Base-by-base conservation (phyloP, 2,329 filamentous ascomycete genomes). In the Aspergillus unguis region DNA sequence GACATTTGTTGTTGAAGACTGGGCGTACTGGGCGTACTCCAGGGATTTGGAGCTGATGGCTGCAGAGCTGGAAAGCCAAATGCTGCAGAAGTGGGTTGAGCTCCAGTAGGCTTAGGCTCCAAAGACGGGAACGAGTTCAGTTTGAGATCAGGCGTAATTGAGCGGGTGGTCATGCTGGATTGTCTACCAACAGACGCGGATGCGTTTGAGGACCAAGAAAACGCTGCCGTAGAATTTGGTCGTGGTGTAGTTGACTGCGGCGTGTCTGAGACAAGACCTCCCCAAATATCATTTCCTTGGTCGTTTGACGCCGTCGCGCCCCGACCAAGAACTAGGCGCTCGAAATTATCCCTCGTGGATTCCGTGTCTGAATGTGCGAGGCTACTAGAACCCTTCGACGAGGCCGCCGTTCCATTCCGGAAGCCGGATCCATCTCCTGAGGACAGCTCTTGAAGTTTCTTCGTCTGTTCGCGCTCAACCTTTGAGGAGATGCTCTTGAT, bases 381-480 rank as follows among this genome's bases (percentile, higher is more conserved):
- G 35, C 61, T 63, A 31, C 48, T 62, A 7, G 61, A 53, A 8
- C 60, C 58, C 41, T 60, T 64, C 8, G 66, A 66, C 48, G 65
- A 58, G 50, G 58, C 59, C 27, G 60, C 54, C 6, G 58, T 59
- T 9, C 64, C 62, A 42, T 64, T 60, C 31, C 67, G 65, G 38
- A 71, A 59, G 73, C 82, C 71, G 8, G 71, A 62, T 5, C 75
- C 66, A 25, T 80, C 78, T 41, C 80, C 79, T 1, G 85, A 83
- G 0, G 84, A 84, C 6, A 97, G 79, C 63, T 96, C 92, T 66
- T 92, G 88, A 3, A 99, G 76, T 66, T 96, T 97, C 64, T 85
- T 86, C 5, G 82, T 87, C 64, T 97, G 94, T 67, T 97, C 94
- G 17, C 87, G 83, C 68, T 99, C 92, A 32, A 99, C 88, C 51